Conservation (phyloP, 805 yeast species). For the Yarrowia sp. region DNA sequence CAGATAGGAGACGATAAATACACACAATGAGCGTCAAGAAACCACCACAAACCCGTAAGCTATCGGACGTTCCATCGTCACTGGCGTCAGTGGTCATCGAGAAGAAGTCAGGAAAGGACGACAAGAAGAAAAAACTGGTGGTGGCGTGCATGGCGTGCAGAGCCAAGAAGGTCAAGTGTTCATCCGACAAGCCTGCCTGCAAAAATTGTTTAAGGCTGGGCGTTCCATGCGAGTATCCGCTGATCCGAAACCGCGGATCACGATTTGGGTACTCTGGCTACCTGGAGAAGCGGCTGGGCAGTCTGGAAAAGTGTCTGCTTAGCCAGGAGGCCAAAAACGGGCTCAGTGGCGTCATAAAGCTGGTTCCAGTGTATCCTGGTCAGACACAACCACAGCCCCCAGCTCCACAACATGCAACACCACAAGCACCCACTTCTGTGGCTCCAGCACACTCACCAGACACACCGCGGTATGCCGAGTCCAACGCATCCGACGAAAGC, state of each 20-base stretch:
- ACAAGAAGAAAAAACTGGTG: slow-evolving; percentile 35
- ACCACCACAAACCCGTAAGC: slow-evolving; percentile 22
- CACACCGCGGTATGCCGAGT: not conserved
- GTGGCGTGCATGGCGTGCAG: slow-evolving; percentile 41
- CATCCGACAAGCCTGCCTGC: slow-evolving; percentile 42
- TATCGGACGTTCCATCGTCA: slow-evolving; percentile 1
- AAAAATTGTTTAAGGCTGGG: slow-evolving; percentile 39
- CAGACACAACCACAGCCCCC: not conserved
- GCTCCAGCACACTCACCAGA: slow-evolving; percentile 4
- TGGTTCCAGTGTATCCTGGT: slow-evolving; percentile 2
- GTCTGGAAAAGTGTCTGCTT: slow-evolving; percentile 30
- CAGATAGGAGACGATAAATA: no score
- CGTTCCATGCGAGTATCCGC: slow-evolving; percentile 40
- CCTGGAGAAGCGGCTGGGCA: slow-evolving; percentile 33
- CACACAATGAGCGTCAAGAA: slow-evolving; percentile 15
- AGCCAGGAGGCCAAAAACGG: slow-evolving; percentile 9
- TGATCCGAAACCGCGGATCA: slow-evolving; percentile 41
- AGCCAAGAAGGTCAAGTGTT: slow-evolving; percentile 42
- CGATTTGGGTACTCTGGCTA: slow-evolving; percentile 40
- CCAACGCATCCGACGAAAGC: slow-evolving; percentile 18
- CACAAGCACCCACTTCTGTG: not conserved
- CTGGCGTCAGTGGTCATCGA: not conserved
- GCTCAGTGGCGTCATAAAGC: slow-evolving; percentile 7
- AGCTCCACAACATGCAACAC: slow-evolving; percentile 3
- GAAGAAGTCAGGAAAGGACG: not conserved